phyloP scores from a whole-genome alignment of 306 rosid species.

The Bauhinia variegata region DNA sequence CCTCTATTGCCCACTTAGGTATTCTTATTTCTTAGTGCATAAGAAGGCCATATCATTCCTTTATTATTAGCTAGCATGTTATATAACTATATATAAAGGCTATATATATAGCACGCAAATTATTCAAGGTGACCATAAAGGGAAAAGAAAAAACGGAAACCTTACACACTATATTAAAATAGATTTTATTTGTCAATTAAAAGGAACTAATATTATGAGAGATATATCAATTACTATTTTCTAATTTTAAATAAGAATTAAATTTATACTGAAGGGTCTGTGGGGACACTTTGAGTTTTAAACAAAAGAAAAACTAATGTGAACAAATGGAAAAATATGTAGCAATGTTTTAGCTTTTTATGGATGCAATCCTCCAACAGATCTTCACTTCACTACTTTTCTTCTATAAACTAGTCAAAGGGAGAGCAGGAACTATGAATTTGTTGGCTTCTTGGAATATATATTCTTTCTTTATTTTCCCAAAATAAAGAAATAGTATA shows the following conservation, averaged over 20 bases:
- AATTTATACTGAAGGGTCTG: too few relatives aligned
- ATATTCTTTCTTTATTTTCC: not conserved
- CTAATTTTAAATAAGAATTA: too few relatives aligned
- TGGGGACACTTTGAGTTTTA: too few relatives aligned
- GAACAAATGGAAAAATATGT: slow-evolving; percentile 10
- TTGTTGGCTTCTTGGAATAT: slow-evolving; percentile 48
- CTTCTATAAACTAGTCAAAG: slow-evolving; percentile 29
- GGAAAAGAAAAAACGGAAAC: slow-evolving; percentile 15
- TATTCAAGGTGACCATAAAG: slow-evolving; percentile 17
- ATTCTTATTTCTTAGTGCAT: slow-evolving; percentile 5
- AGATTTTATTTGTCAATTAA: slow-evolving; percentile 25
- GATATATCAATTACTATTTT: too few relatives aligned
- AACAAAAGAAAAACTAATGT: slow-evolving; percentile 14
- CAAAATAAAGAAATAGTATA: not conserved
- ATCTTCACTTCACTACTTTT: too few relatives aligned
- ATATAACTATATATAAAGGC: not conserved
- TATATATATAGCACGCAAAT: not conserved
- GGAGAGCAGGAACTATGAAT: slow-evolving; percentile 41
- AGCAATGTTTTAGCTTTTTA: slow-evolving; percentile 10
- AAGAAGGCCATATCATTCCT: not conserved
- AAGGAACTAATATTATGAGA: too few relatives aligned
- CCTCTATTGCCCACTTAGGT: slow-evolving; percentile 26
- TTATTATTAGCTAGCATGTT: not conserved
- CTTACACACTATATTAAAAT: slow-evolving; percentile 10
- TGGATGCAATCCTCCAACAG: slow-evolving; percentile 10